Base-by-base conservation (phyloP, 768 basidiomycete genomes). In the Russula earlei region DNA sequence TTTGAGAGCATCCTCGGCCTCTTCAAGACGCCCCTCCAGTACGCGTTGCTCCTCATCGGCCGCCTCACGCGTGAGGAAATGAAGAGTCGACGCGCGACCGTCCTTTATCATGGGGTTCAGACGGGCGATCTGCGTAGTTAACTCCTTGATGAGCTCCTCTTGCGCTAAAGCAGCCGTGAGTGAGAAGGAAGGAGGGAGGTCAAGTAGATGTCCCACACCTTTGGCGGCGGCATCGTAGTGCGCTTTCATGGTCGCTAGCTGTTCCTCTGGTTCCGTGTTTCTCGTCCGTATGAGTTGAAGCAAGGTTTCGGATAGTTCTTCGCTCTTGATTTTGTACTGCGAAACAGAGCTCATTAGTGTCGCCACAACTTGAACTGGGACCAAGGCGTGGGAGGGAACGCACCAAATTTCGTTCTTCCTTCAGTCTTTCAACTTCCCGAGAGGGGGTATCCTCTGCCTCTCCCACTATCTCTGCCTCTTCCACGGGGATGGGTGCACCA, bases 51-150 rank as follows among this genome's bases (percentile, higher is more conserved):
- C 85, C 52, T 81, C 80, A 55, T 89, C 81, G 6, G 83, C 86
- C 2, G 79, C 79, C 56, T 87, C 86, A 52, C 85, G 79, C 9
- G 86, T 86, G 12, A 91, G 69, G 45, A 91, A 75, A 61, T 85
- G 81, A 29, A 84, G 72, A 5, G 79, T 75, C 2, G 77, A 73
- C 14, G 70, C 72, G 58, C 77, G 78, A 5, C 75, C 77, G 0
- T 75, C 68, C 41, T 72, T 70, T 41, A 78, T 71, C 34, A 84
- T 70, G 6, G 81, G 80, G 58, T 84, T 78, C 42, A 77, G 72
- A 25, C 73, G 76, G 3, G 80, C 71, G 5, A 85, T 67, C 62
- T 81, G 76, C 17, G 72, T 68, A 4, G 75, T 79, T 11, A 87
- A 71, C 57, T 83, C 77, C 40, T 78, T 67, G 45, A 82, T 75